A percentile compares a stretch with the other conserved stretches of the same genome.
Evolutionary conservation across 2,329 filamentous ascomycete genomes (phyloP).

Genomic region (Nannizzia gypsea): DNA sequence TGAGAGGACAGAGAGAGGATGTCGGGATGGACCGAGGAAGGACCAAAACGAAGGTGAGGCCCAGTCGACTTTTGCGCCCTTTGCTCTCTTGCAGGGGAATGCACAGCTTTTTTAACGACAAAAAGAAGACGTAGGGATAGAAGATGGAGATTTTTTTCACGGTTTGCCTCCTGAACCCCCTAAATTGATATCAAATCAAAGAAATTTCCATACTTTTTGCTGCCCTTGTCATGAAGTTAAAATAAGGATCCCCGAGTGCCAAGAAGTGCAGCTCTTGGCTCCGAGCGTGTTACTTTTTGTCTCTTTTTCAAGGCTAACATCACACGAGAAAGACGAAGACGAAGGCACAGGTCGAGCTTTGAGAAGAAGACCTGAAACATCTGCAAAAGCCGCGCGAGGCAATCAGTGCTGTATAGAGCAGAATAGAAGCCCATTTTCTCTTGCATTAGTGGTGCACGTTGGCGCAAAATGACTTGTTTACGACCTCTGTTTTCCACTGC

Average conservation of each 20-base stretch:
- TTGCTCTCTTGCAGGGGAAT: neutral
- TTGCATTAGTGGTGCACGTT: neutral
- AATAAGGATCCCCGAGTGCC: neutral
- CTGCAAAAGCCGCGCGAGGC: too few relatives aligned
- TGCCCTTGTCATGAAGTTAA: too few relatives aligned
- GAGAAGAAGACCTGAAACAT: too few relatives aligned
- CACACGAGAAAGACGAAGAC: too few relatives aligned
- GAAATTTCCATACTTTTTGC: neutral
- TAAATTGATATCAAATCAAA: neutral
- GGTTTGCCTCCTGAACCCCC: neutral
- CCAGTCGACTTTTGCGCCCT: constrained; percentile 2
- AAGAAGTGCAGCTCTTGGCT: neutral
- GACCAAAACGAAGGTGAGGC: constrained; percentile 16
- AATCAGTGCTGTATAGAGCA: neutral
- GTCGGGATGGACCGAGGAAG: constrained; percentile 8
- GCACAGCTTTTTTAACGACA: neutral
- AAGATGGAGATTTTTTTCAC: neutral
- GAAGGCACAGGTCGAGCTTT: too few relatives aligned
- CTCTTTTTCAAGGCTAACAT: neutral
- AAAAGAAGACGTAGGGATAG: neutral
- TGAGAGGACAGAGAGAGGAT: constrained; percentile 2
- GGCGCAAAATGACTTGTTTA: constrained; percentile 5
- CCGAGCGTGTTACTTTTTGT: neutral
- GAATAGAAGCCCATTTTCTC: neutral
- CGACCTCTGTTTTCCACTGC: constrained; percentile 11